Evolutionary conservation across 1,284 basidiomycete genomes (phyloP), one percentile per base, ranked within the genome.

Genomic region (Leccinum variabile): DNA sequence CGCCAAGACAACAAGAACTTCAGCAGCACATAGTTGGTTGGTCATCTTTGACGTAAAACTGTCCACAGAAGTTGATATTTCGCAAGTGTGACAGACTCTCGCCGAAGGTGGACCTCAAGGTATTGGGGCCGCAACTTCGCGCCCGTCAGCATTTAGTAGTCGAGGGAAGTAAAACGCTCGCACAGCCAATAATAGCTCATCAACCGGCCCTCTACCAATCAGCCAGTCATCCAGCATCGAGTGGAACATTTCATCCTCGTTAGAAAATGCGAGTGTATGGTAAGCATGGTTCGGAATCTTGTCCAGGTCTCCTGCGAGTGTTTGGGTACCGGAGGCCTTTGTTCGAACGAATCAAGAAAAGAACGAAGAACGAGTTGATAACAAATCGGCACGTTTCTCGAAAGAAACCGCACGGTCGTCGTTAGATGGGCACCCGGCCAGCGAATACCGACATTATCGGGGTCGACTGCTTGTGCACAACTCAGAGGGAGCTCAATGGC

Each of bases 161-260:
- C n/a, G 33, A 64, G 65, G 50, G 35, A 59, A 59, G 28, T 25
- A 60, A 32, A 60, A 54, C 32, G 39, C 9, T 69, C 84, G 61
- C 63, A 95, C 95, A 81, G 95, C 93, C 32, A 28, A 28, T 28
- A 99, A 82, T 25, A 99, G 80, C 74, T 96, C 91, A 72, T 98
- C 94, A 16, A 93, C 91, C 67, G 94, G 81, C 9, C 89, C 86
- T 46, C 87, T 84, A 32, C 80, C 78, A 54, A 98, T 91, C 59
- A 97, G 80, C 96, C 96, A 98, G 70, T 97, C 94, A 75, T 99
- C 99, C 65, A 99, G 76, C 54, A 89, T 90, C 46, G 91, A 95
- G 77, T 99, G 96, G 81, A 98, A 98, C 76, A 97, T 87, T 69
- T 94, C 89, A 75, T 99, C 97, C 57, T 91, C 84, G 64, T 90